Evolutionary conservation across 1,284 basidiomycete genomes (phyloP).

Genomic region (Apiotrichum porosum): DNA sequence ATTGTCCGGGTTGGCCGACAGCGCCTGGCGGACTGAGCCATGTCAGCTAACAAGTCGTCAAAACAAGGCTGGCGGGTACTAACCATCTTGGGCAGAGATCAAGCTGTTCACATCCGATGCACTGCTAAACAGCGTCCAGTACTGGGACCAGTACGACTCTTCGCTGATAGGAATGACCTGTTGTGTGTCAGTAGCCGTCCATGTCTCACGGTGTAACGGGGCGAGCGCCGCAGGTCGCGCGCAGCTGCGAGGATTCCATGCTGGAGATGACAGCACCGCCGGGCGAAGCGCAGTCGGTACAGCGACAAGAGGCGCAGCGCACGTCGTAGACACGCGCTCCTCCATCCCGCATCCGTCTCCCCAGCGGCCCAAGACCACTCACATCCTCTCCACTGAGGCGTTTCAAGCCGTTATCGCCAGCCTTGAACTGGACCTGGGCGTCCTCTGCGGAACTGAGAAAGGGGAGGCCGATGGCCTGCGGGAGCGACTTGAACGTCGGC

Average conservation of each 20-base stretch:
- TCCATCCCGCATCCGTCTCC: no score
- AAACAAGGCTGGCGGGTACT: no score
- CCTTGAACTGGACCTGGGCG: conserved; percentile 80
- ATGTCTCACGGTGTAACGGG: no score
- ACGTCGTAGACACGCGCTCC: not conserved
- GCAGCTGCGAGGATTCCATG: no score
- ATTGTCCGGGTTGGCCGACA: conserved; percentile 76
- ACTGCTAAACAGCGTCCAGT: conserved; percentile 75
- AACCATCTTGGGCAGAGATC: conserved; percentile 77
- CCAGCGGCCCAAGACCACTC: conserved; percentile 50
- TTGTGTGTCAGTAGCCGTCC: not conserved
- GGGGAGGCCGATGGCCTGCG: conserved; percentile 47
- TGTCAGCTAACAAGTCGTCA: not conserved
- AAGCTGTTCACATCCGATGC: conserved; percentile 82
- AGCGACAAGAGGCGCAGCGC: not conserved
- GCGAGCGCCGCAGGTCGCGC: not conserved
- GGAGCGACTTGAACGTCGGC: conserved; percentile 43
- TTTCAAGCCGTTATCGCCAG: conserved; percentile 68
- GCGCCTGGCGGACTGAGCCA: conserved; percentile 70
- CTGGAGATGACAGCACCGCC: no score
- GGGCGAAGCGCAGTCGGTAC: no score
- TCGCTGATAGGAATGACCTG: conserved; percentile 70
- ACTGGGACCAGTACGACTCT: conserved; percentile 75
- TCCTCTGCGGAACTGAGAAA: conserved; percentile 61
- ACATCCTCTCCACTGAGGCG: conserved; percentile 67